A percentile compares a stretch with the other conserved stretches of the same genome.
phyloP scores from a whole-genome alignment of 805 yeast species.

The Aciculoconidium aculeatum region DNA sequence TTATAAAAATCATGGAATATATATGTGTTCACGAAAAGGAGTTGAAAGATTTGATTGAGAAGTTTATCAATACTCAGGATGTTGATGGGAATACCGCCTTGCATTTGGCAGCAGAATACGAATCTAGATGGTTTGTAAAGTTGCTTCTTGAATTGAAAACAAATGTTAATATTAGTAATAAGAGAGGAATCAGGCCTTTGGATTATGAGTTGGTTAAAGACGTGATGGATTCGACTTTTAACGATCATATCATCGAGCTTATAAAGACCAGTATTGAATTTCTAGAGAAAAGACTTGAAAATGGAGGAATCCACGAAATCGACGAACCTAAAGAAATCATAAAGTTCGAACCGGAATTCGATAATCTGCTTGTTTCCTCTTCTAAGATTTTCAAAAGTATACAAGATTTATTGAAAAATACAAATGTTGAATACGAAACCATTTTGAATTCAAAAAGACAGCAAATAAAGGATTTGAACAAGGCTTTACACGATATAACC shows the following conservation, averaged over 20 bases:
- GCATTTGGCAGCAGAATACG: conserved; percentile 37
- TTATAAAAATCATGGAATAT: conserved; percentile 29
- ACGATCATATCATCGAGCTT: conserved; percentile 27
- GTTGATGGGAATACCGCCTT: conserved; percentile 33
- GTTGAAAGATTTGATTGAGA: conserved; percentile 15
- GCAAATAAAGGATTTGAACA: conserved; percentile 30
- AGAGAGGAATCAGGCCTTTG: conserved; percentile 77
- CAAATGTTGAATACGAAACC: conserved; percentile 34
- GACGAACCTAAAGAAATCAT: conserved; percentile 9
- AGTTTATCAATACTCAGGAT: conserved; percentile 27
- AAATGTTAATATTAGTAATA: conserved; percentile 66
- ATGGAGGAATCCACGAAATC: conserved; percentile 8
- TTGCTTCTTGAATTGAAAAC: conserved; percentile 31
- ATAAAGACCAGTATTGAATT: conserved; percentile 30
- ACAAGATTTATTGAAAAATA: conserved; percentile 30
- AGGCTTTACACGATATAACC: conserved; percentile 34
- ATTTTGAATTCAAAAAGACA: conserved; percentile 30
- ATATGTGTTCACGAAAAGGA: conserved; percentile 18
- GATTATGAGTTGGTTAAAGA: conserved; percentile 74
- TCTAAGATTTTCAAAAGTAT: conserved; percentile 32
- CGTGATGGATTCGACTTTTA: conserved; percentile 11
- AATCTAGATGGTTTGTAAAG: conserved; percentile 32
- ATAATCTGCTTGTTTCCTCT: conserved; percentile 15
- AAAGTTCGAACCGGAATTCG: conserved; percentile 1
- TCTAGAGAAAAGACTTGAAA: conserved; percentile 17